phyloP scores from a whole-genome alignment of 176 grass and related monocot species.

The Bonia amplexicaulis region DNA sequence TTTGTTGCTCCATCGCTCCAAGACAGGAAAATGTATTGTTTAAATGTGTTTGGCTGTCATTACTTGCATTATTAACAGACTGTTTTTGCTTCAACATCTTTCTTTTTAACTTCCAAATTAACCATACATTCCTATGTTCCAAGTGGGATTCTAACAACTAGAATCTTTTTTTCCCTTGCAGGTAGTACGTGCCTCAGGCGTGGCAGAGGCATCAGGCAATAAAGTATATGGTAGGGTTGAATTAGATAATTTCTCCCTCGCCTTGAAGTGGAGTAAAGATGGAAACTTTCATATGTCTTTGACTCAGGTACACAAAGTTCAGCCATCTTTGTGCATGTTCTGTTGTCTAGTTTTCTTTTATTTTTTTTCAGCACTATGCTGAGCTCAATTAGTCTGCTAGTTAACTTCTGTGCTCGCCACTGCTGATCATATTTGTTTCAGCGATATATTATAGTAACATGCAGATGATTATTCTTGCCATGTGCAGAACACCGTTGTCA shows the following conservation, averaged over 20 bases:
- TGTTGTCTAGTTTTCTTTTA: neutral
- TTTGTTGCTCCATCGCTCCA: slow-evolving; percentile 6
- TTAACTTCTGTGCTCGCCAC: neutral
- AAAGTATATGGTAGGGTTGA: slow-evolving; percentile 64
- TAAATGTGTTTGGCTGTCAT: neutral
- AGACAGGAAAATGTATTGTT: neutral
- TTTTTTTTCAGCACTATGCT: neutral
- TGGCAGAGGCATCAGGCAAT: slow-evolving; percentile 55
- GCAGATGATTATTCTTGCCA: neutral
- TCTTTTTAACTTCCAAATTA: neutral
- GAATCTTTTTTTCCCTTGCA: slow-evolving; percentile 29
- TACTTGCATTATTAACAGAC: slow-evolving; percentile 8
- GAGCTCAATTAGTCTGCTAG: neutral
- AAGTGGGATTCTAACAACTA: neutral
- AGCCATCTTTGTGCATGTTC: neutral
- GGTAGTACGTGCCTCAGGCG: slow-evolving; percentile 70
- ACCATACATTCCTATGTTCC: neutral
- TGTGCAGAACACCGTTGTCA: neutral
- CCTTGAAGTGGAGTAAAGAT: slow-evolving; percentile 81
- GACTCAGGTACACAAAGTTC: slow-evolving; percentile 56
- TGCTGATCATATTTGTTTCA: neutral
- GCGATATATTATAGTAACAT: neutral
- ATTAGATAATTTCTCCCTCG: slow-evolving; percentile 70
- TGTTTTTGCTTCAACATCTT: neutral
- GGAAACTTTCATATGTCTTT: slow-evolving; percentile 85